A percentile compares a stretch with the other conserved stretches of the same genome.
Evolutionary conservation across 495 filamentous ascomycete genomes (phyloP).

Genomic region (Penicillium longicatenatum): DNA sequence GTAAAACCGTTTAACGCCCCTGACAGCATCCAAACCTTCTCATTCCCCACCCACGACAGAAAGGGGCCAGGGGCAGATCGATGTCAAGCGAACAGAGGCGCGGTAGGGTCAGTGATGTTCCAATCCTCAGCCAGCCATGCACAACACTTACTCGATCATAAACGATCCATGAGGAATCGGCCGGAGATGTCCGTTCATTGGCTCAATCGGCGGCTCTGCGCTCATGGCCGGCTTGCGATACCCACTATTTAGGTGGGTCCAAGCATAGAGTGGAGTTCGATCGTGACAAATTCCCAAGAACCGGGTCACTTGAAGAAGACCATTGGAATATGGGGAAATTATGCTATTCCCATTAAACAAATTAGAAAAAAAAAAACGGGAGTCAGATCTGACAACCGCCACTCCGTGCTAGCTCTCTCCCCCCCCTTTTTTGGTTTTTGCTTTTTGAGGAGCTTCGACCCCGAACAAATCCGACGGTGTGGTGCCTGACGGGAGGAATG

Average conservation of each 20-base stretch:
- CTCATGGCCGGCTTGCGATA: not conserved
- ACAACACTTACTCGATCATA: slow-evolving; percentile 27
- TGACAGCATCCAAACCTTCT: not conserved
- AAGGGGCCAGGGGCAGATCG: slow-evolving; percentile 28
- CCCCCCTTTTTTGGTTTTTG: too few species aligned
- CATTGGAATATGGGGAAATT: slow-evolving; percentile 10
- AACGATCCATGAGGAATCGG: slow-evolving; percentile 25
- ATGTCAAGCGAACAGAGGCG: slow-evolving; percentile 27
- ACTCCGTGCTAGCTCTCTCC: slow-evolving; percentile 17
- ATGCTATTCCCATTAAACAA: not conserved
- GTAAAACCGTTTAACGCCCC: not conserved
- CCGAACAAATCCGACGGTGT: slow-evolving; percentile 15
- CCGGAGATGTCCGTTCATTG: slow-evolving; percentile 16
- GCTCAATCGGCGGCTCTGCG: slow-evolving; percentile 16
- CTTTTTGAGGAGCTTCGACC: slow-evolving; percentile 1
- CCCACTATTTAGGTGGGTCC: slow-evolving; percentile 8
- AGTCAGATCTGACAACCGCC: slow-evolving; percentile 13
- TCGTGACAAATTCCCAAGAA: slow-evolving; percentile 28
- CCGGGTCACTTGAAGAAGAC: slow-evolving; percentile 1
- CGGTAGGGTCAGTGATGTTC: slow-evolving; percentile 24
- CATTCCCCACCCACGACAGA: not conserved
- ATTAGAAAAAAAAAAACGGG: not conserved
- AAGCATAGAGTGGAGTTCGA: slow-evolving; percentile 19
- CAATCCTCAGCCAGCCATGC: slow-evolving; percentile 36
- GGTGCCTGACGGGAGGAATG: slow-evolving; percentile 17